Conservation (phyloP, 2,329 filamentous ascomycete species). For the Fusarium humuli region DNA sequence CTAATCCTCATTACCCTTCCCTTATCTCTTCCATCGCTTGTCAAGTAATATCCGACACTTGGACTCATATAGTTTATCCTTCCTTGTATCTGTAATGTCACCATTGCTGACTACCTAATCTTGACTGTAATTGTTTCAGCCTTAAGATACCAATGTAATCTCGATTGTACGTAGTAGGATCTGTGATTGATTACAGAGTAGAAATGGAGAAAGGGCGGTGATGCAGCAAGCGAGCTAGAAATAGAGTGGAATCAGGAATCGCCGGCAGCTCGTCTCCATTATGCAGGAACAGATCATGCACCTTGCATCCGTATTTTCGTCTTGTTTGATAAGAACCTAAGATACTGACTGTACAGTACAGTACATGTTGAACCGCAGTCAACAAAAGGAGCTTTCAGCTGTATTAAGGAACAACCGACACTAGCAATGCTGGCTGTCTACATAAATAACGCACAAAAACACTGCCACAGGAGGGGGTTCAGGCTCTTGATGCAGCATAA, state of each 20-base stretch:
- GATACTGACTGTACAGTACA: no score
- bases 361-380: not conserved
- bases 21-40: conserved; percentile 1
- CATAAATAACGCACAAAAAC: not conserved
- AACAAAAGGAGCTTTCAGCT: not conserved
- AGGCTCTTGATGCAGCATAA: conserved; percentile 4
- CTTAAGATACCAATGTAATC: conserved; percentile 24
- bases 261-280: conserved; percentile 9
- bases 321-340: not conserved
- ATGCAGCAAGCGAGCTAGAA: conserved; percentile 8
- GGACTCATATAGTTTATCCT: not conserved
- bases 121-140: conserved; percentile 34
- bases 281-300: conserved; percentile 34
- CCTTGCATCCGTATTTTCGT: conserved; percentile 8
- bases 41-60: not conserved
- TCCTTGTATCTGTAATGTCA: not conserved
- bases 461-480: not conserved
- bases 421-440: not conserved
- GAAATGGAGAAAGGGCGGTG: not conserved
- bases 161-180: conserved; percentile 32
- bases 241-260: conserved; percentile 4
- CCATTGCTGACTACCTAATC: not conserved
- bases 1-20: conserved; percentile 5
- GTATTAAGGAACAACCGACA: not conserved
- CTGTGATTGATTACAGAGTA: conserved; percentile 23